phyloP scores from a whole-genome alignment of 1,284 basidiomycete species.

The Cutaneotrichosporon cavernicola region DNA sequence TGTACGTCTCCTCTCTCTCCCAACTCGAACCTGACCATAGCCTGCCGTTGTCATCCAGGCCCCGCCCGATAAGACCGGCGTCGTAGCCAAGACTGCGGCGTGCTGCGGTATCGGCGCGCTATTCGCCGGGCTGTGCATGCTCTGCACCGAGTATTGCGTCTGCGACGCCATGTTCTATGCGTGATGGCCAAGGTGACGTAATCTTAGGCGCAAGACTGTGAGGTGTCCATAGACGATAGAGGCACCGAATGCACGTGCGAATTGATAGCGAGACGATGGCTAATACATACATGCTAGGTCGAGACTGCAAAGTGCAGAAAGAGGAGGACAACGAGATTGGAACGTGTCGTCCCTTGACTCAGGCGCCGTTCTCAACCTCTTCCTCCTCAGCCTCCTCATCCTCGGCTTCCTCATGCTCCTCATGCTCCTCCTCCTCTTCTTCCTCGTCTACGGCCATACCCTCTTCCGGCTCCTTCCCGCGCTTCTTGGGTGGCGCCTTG shows the following conservation, averaged over 20 bases:
- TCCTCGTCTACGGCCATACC: constrained; percentile 27
- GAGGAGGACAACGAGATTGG: background rate
- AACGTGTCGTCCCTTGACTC: constrained; percentile 54
- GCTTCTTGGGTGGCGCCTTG: constrained; percentile 37
- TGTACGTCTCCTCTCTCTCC: background rate
- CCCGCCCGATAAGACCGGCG: constrained; percentile 10
- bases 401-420: constrained; percentile 24
- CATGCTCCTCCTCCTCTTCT: constrained; percentile 46
- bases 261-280: background rate
- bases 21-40: background rate
- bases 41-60: constrained; percentile 7
- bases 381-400: constrained; percentile 25
- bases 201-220: no score
- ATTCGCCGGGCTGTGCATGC: background rate
- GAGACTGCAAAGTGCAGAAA: background rate
- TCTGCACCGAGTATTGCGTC: constrained; percentile 10
- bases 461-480: constrained; percentile 37
- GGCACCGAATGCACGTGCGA: background rate
- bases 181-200: no score
- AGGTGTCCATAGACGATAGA: no score
- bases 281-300: background rate
- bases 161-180: no score
- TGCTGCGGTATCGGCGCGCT: constrained; percentile 14
- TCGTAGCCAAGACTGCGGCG: constrained; percentile 7
- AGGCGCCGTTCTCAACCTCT: constrained; percentile 11